Base-by-base conservation (phyloP, 306 rosid species). In the Carpinus fangiana region DNA sequence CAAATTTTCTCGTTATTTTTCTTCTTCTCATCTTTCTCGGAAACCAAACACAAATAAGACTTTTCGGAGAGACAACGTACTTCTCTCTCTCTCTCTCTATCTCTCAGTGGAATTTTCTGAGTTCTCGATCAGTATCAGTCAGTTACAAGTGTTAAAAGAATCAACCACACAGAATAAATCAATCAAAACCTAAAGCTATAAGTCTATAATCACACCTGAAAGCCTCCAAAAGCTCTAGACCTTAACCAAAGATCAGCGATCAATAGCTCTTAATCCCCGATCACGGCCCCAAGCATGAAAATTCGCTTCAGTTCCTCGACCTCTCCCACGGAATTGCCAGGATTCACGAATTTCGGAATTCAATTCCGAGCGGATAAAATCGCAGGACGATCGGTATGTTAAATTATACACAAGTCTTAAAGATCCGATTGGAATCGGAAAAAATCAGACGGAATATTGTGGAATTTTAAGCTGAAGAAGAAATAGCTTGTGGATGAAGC, bases 251-350 rank as follows among this genome's bases (percentile, higher is more conserved):
- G 84, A 62, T 75, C 55, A 52, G 70, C 67, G 53, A 82, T 71
- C 78, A 72, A 67, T 60, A n/a, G 69, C 36, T 70, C 31, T 56
- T 54, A 79, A 72, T 77, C 87, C 47, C 76, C 86, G 88, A 84
- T 85, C 92, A 83, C 80, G 78, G 73, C 84, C 38, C 56, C 20
- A 57, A 80, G 53, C 74, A 57, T 20, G 18, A 52, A 73, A 60
- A 28, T 76, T 36, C 20, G 43, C 72, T 71, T 64, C 59, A 72
- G 26, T 70, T 59, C 31, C 62, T 36, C 61, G 66, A 46, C 71
- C 76, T 48, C 12, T 8, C 47, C 70, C 43, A 48, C 74, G 45
- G 77, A 60, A 65, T 43, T 26, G 20, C 73, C n/a, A 59, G 18
- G 73, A 70, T 72, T 72, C 53, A 57, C 34, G 48, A 75, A 70